Evolutionary conservation across 108 stramenopile species (phyloP).

Genomic region (Chaetoceros tenuissimus): DNA sequence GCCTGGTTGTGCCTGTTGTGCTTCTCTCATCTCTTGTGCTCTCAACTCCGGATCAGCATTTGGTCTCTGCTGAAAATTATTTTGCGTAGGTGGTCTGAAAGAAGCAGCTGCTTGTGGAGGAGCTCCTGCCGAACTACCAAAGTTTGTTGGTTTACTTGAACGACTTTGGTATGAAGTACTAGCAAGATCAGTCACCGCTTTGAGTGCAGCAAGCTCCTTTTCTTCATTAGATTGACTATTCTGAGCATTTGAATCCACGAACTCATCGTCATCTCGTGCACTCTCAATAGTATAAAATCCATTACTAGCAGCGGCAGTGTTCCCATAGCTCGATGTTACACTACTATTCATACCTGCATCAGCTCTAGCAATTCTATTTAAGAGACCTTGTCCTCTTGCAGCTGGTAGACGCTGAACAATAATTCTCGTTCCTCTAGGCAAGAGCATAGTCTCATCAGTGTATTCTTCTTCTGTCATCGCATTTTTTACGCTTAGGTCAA

Average conservation of each 20-base stretch:
- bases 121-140: slow-evolving; percentile 12
- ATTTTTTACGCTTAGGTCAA: slow-evolving; percentile 66
- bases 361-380: slow-evolving; percentile 54
- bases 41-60: slow-evolving; percentile 81
- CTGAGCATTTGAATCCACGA: slow-evolving; percentile 19
- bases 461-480: slow-evolving; percentile 74
- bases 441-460: slow-evolving; percentile 56
- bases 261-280: slow-evolving; percentile 47
- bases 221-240: slow-evolving; percentile 29
- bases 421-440: slow-evolving; percentile 67
- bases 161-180: slow-evolving; percentile 8
- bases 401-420: slow-evolving; percentile 70
- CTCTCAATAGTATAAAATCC: slow-evolving; percentile 77
- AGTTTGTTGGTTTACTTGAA: slow-evolving; percentile 19
- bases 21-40: slow-evolving; percentile 37
- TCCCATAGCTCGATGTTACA: background rate
- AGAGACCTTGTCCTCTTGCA: slow-evolving; percentile 57
- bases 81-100: slow-evolving; percentile 20
- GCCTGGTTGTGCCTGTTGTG: slow-evolving; percentile 30
- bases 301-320: slow-evolving; percentile 6
- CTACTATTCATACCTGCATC: slow-evolving; percentile 15
- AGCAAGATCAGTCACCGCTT: slow-evolving; percentile 63
- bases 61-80: slow-evolving; percentile 25
- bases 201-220: slow-evolving; percentile 64
- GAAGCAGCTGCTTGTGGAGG: slow-evolving; percentile 7